Conservation (phyloP, 2,329 filamentous ascomycete genomes). For the Fusarium sp. region DNA sequence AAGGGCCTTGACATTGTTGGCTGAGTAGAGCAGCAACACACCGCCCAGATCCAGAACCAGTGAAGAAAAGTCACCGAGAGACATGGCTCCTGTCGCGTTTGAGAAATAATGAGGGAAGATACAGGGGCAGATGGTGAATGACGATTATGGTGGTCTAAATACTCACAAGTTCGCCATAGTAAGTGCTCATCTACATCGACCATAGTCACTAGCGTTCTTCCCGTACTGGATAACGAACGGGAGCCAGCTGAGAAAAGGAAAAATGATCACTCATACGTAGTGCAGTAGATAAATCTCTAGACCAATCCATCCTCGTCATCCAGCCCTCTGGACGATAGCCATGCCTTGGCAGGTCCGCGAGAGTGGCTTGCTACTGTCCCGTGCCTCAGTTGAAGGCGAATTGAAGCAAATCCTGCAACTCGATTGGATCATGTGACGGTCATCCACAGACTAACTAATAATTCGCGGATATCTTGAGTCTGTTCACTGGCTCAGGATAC, state of each 20-base stretch:
- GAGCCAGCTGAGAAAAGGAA: neutral
- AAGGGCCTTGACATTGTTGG: neutral
- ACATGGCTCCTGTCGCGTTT: neutral
- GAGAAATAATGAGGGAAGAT: neutral
- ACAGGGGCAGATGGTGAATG: neutral
- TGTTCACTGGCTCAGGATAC: neutral
- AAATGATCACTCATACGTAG: too few relatives aligned
- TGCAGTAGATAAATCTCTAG: neutral
- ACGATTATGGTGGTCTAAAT: neutral
- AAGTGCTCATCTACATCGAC: neutral
- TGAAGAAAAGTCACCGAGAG: neutral
- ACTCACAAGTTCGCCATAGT: neutral
- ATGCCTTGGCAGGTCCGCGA: neutral
- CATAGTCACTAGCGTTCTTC: neutral
- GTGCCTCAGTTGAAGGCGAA: neutral
- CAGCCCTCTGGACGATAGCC: neutral
- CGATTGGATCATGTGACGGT: neutral
- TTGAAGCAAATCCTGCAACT: neutral
- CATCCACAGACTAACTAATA: neutral
- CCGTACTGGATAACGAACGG: neutral
- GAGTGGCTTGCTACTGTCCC: neutral
- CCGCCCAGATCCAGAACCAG: neutral
- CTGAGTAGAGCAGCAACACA: neutral
- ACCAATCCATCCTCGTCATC: neutral
- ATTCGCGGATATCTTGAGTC: neutral